These are phyloP conservation scores for Rhizoclosmatium globosum DNA, from an alignment of 192 early-diverging fungal species.

Conservation along the genomic window DNA sequence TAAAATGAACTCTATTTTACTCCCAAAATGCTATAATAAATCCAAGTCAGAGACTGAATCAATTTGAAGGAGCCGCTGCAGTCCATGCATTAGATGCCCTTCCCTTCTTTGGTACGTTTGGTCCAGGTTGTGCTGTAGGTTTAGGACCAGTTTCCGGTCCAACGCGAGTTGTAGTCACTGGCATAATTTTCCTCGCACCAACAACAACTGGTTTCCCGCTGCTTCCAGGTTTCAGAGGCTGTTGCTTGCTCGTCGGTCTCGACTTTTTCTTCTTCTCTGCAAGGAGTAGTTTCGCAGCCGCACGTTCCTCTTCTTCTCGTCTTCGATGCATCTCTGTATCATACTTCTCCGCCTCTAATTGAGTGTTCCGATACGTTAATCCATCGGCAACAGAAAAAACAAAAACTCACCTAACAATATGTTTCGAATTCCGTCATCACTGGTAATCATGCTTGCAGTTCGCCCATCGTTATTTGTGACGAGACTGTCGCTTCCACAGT, in stretches of 20 bases:
- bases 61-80: no score
- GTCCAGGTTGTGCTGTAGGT: no score
- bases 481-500: constrained; percentile 39
- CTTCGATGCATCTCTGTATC: constrained; percentile 18
- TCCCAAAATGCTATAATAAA: no score
- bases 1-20: no score
- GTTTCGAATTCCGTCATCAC: constrained; percentile 6
- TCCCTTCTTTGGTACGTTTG: no score
- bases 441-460: constrained; percentile 38
- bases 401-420: constrained; percentile 8
- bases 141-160: no score
- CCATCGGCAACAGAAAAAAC: background rate
- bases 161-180: background rate
- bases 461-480: constrained; percentile 46
- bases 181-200: background rate
- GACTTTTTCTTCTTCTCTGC: background rate
- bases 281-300: background rate
- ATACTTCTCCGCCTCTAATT: constrained; percentile 23
- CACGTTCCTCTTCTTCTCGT: constrained; percentile 15
- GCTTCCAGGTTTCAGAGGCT: background rate
- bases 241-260: background rate
- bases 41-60: no score
- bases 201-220: background rate
- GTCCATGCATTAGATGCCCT: no score
- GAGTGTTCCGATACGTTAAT: background rate